These are phyloP conservation scores for Lupinus albus DNA, from an alignment of 306 rosid genomes.

Conservation along the genomic window DNA sequence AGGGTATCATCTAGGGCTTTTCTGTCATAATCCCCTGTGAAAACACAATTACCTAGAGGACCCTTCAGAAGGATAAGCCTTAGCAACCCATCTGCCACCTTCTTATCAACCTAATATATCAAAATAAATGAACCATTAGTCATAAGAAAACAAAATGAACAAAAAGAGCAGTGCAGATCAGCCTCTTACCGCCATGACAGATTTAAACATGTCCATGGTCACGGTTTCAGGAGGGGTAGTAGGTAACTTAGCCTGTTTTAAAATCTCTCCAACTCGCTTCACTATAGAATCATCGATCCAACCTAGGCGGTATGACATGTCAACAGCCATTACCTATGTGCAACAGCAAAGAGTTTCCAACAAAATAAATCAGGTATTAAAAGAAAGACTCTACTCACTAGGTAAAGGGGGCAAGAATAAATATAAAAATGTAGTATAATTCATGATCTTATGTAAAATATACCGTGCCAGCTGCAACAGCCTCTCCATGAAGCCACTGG, in stretches of 20 bases:
- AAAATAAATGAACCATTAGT: constrained; percentile 32
- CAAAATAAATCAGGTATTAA: constrained; percentile 11
- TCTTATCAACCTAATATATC: constrained; percentile 81
- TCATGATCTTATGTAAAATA: neutral
- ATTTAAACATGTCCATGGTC: constrained; percentile 86
- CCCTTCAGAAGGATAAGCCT: constrained; percentile 90
- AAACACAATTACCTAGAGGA: constrained; percentile 85
- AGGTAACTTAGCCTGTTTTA: constrained; percentile 73
- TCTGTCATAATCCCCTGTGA: constrained; percentile 87
- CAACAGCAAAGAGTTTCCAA: constrained; percentile 43
- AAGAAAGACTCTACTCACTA: neutral
- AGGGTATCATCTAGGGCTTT: constrained; percentile 86
- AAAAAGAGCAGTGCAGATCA: constrained; percentile 2
- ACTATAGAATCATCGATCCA: constrained; percentile 92
- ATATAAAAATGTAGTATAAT: constrained; percentile 14
- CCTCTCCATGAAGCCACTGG: constrained; percentile 98
- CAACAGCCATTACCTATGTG: constrained; percentile 90
- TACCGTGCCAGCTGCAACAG: constrained; percentile 97
- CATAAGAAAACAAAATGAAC: constrained; percentile 14
- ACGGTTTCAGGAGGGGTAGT: constrained; percentile 65
- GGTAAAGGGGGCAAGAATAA: constrained; percentile 15
- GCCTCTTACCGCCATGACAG: constrained; percentile 85
- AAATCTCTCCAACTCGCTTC: constrained; percentile 68
- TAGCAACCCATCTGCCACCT: constrained; percentile 91
- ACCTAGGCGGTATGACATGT: constrained; percentile 91